phyloP scores from a whole-genome alignment of 2,329 filamentous ascomycete genomes.

The Aspergillus oerlinghausenensis region DNA sequence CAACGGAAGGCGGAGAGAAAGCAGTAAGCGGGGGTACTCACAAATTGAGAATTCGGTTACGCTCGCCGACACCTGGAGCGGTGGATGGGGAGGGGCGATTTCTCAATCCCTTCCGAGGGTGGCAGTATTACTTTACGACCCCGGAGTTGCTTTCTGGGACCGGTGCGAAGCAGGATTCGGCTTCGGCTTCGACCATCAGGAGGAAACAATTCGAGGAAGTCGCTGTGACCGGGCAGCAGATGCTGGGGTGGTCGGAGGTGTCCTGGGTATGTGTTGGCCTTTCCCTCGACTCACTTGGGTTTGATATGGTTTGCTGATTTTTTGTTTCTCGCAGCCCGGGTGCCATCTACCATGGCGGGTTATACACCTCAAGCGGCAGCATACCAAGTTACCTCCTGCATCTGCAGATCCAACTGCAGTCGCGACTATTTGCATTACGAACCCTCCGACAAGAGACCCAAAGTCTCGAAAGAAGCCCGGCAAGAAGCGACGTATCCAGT shows the following conservation, averaged over 20 bases:
- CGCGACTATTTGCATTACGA: constrained; percentile 18
- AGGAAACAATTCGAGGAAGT: constrained; percentile 32
- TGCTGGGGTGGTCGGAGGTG: constrained; percentile 27
- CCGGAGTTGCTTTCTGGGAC: constrained; percentile 24
- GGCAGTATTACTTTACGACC: constrained; percentile 39
- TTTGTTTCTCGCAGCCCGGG: constrained; percentile 27
- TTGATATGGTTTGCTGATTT: constrained; percentile 1
- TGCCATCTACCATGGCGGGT: constrained; percentile 41
- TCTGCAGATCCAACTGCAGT: constrained; percentile 10
- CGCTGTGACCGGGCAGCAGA: constrained; percentile 32
- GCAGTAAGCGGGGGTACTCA: constrained; percentile 20
- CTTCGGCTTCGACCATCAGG: constrained; percentile 12
- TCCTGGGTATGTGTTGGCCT: constrained; percentile 30
- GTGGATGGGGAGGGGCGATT: constrained; percentile 32
- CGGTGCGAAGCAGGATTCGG: constrained; percentile 10
- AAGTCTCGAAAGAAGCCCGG: constrained; percentile 38
- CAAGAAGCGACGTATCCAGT: constrained; percentile 39
- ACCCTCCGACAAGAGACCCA: constrained; percentile 20
- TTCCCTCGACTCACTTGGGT: not conserved
- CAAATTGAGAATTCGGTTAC: constrained; percentile 36
- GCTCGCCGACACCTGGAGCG: constrained; percentile 34
- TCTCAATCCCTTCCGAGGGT: constrained; percentile 38
- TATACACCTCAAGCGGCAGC: constrained; percentile 31
- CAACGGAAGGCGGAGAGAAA: not conserved
- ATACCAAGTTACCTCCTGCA: constrained; percentile 25